Percentiles rank a stretch among this genome's conserved stretches.
Evolutionary conservation across 768 basidiomycete species (phyloP).

Genomic region (Chalciporus sphaerocephalus): DNA sequence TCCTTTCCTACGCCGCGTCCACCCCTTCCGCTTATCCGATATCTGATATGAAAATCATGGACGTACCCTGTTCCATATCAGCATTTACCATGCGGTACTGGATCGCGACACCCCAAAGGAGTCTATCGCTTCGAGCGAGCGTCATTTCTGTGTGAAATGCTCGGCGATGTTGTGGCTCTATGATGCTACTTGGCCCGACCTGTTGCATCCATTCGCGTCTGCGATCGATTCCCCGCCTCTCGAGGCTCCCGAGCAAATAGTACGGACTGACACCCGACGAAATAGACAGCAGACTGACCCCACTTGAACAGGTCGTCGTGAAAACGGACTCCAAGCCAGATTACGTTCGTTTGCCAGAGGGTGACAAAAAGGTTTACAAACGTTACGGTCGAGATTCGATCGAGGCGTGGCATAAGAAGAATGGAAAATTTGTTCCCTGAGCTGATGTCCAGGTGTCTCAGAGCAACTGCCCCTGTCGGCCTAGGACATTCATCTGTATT

Average conservation of each 20-base stretch:
- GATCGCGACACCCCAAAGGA: conserved; percentile 51
- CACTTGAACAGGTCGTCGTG: conserved; percentile 39
- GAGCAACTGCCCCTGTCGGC: background rate
- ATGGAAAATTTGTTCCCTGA: conserved; percentile 37
- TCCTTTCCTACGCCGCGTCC: no score
- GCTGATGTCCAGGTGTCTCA: background rate
- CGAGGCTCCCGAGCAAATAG: conserved; percentile 47
- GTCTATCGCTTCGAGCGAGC: conserved; percentile 47
- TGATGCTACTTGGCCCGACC: conserved; percentile 54
- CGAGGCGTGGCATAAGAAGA: conserved; percentile 58
- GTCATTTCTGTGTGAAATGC: conserved; percentile 61
- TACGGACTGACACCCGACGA: conserved; percentile 15
- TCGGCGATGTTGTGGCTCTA: conserved; percentile 67
- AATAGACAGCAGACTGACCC: background rate
- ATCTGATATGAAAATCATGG: no score
- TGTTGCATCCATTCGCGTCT: conserved; percentile 65
- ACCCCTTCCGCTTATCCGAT: background rate
- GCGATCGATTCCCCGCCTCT: conserved; percentile 61
- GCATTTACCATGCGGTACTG: conserved; percentile 60
- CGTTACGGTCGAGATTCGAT: conserved; percentile 44
- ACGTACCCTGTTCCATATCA: conserved; percentile 20
- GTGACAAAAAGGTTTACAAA: conserved; percentile 44
- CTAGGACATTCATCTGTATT: conserved; percentile 1
- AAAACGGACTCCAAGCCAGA: conserved; percentile 49
- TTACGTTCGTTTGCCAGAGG: conserved; percentile 62